Evolutionary conservation across 495 filamentous ascomycete genomes (phyloP), one percentile per base, ranked within the genome.

Genomic region (Corynascus novoguineensis): DNA sequence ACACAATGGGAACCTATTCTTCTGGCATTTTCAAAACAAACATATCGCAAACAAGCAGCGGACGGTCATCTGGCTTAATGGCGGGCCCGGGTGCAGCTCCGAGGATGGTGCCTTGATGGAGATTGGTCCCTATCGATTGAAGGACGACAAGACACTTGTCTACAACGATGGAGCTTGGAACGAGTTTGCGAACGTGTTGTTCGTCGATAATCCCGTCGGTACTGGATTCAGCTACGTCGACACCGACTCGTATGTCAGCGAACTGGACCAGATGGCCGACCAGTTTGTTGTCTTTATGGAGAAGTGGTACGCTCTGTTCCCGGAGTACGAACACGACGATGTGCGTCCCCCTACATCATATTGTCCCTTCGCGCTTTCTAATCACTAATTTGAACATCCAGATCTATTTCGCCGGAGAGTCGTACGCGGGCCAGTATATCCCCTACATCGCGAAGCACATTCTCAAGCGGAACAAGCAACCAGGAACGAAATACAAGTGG

Each of bases 61-160:
- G 27, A 96, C 93, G 0, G 88, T 98, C 5, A 86, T 98, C 65
- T 98, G 93, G 93, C 74, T 98, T 40, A 98, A 98, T 68, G 93
- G 93, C 32, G 93, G 93, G 0, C 93, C 93, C 0, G 93, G 93
- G 11, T 98, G 93, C 70, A 96, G 90, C 69, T 96, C 90, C 14
- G 91, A 95, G 83, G 93, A 98, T 65, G 93, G 93, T 50, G 90
- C 92, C 24, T 67, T 98, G 75, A 97, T 98, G 93, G 93, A 98
- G 68, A 84, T 98, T 60, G 93, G 93, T 0, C 93, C 93, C 1
- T 98, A 96, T 67, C 79, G 93, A 53, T 68, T 98, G 37, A 87
- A 88, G 63, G 83, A 95, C 57, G 66, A 75, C 28, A 78, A 91
- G 49, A 86, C 79, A 0, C 72, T 98, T 38, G 75, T 78, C 55